phyloP scores from a whole-genome alignment of 2,329 filamentous ascomycete genomes.

The Didymella arachidicola region DNA sequence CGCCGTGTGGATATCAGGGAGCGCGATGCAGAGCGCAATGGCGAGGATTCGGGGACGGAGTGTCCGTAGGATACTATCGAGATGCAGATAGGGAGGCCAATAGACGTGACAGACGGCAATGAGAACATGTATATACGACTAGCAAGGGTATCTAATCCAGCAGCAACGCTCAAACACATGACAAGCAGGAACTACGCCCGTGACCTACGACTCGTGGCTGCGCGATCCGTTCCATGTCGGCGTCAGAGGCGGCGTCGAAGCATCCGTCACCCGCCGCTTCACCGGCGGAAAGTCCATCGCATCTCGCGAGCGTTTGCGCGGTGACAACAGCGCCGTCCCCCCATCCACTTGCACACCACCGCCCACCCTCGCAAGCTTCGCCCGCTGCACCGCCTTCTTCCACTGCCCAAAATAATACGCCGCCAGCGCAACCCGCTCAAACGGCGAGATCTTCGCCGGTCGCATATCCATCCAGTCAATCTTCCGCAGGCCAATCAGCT shows the following conservation, averaged over 20 bases:
- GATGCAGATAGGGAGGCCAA: too few species aligned
- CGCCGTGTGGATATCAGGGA: background rate
- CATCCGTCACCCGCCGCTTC: constrained; percentile 31
- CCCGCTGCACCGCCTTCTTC: constrained; percentile 36
- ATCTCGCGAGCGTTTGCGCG: background rate
- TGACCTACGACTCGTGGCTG: background rate
- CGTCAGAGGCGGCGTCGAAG: constrained; percentile 35
- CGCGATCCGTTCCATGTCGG: constrained; percentile 37
- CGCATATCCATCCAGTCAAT: constrained; percentile 46
- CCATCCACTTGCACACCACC: background rate
- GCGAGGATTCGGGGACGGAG: background rate
- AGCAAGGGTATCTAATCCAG: too few species aligned
- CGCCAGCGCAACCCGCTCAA: constrained; percentile 38
- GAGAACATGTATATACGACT: too few species aligned
- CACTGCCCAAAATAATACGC: constrained; percentile 39
- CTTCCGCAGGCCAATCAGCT: constrained; percentile 34
- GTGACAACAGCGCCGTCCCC: background rate
- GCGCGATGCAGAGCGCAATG: background rate
- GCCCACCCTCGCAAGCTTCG: background rate
- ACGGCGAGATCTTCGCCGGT: constrained; percentile 34
- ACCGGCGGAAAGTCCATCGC: background rate
- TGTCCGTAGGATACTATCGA: background rate
- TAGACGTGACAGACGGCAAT: too few species aligned
- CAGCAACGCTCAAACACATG: background rate
- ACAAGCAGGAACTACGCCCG: background rate